A percentile compares a stretch with the other conserved stretches of the same genome.
Conservation (phyloP, 768 basidiomycete species). For the Kwoniella mangroviensis region DNA sequence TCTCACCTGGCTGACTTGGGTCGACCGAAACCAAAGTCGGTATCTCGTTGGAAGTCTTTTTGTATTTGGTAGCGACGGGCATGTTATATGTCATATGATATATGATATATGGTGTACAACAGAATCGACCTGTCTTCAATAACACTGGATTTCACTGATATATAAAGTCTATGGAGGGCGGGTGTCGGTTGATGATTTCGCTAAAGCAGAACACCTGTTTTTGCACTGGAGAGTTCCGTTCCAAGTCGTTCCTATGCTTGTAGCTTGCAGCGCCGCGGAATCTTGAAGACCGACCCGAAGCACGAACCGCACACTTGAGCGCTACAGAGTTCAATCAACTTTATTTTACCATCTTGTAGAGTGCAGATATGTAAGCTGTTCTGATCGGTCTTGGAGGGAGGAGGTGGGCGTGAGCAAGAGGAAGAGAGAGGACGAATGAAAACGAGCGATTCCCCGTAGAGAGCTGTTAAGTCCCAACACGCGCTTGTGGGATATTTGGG, state of each 20-base stretch:
- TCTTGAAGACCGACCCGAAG: not conserved
- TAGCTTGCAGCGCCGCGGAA: not conserved
- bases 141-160: no score
- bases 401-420: not conserved
- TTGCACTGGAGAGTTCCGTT: no score
- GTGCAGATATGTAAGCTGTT: not conserved
- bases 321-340: not conserved
- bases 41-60: conserved; percentile 12
- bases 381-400: not conserved
- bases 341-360: no score
- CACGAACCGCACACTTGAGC: not conserved
- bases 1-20: conserved; percentile 21
- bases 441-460: not conserved
- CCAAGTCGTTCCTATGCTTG: no score
- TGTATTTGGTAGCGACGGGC: conserved; percentile 9
- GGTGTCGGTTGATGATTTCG: no score
- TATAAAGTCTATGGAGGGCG: no score
- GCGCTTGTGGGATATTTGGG: not conserved
- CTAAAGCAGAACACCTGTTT: no score
- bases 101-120: no score
- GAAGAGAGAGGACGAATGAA: not conserved
- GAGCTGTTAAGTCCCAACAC: not conserved
- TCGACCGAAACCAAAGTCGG: conserved; percentile 34
- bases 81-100: not conserved
- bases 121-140: no score